phyloP scores from a whole-genome alignment of 2,329 filamentous ascomycete genomes.

The Fusarium beomiforme region DNA sequence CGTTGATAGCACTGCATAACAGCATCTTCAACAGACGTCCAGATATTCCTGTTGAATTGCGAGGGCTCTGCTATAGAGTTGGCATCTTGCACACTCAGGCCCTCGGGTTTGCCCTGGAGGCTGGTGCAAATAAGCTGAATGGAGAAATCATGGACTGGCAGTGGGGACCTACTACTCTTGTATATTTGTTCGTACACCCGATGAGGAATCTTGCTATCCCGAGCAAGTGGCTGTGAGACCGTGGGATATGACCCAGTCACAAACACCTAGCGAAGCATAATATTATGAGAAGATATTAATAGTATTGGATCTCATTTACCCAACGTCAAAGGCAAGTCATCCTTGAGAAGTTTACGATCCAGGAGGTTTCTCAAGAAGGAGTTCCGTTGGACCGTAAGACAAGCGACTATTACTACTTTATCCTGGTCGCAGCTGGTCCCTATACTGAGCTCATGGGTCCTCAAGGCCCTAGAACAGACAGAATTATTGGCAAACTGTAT shows the following conservation, averaged over 20 bases:
- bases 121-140: background rate
- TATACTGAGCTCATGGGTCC: background rate
- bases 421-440: background rate
- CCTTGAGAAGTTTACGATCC: background rate
- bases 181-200: slow-evolving; percentile 12
- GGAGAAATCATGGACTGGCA: slow-evolving; percentile 33
- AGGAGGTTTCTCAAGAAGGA: too few relatives aligned
- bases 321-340: background rate
- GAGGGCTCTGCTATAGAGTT: slow-evolving; percentile 5
- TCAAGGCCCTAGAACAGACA: background rate
- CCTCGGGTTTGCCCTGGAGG: slow-evolving; percentile 2
- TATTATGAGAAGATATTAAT: background rate
- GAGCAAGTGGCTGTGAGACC: background rate
- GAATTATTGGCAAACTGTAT: background rate
- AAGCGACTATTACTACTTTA: background rate
- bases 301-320: background rate
- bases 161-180: slow-evolving; percentile 17
- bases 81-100: slow-evolving; percentile 3
- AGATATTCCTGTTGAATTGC: background rate
- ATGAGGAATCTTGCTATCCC: slow-evolving; percentile 22
- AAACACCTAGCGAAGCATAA: background rate
- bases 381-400: background rate
- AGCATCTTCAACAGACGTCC: background rate
- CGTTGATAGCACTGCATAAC: background rate
- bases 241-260: background rate